These are phyloP conservation scores for Chaetomiaceae sp. DNA, from an alignment of 2,329 filamentous ascomycete species.

Conservation along the genomic window DNA sequence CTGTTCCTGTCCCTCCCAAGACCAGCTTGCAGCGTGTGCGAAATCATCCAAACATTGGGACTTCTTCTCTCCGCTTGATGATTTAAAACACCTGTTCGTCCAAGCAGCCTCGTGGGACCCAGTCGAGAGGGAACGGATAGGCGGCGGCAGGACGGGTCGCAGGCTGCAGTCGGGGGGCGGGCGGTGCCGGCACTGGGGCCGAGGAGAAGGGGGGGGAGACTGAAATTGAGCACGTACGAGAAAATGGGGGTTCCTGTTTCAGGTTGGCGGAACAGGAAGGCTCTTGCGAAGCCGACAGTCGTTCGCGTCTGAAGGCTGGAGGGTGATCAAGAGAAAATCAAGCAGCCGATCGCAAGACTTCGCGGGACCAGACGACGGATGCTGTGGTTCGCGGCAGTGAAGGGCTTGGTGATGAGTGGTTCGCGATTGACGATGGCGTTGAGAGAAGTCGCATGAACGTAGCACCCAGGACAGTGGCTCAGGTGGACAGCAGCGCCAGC, in stretches of 20 bases:
- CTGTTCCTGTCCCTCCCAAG: not conserved
- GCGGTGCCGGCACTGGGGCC: conserved; percentile 6
- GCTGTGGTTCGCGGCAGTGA: not conserved
- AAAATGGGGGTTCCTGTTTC: conserved; percentile 33
- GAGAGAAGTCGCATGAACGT: not conserved
- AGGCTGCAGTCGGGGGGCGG: conserved; percentile 6
- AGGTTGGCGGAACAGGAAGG: conserved; percentile 33
- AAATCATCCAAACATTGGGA: not conserved
- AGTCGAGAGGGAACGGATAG: not conserved
- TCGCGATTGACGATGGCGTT: not conserved
- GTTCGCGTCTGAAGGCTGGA: conserved; percentile 28
- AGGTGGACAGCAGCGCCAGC: not conserved
- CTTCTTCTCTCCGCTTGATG: not conserved
- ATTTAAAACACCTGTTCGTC: not conserved
- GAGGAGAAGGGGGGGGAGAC: conserved; percentile 9
- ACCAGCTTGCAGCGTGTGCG: not conserved
- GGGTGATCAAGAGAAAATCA: conserved; percentile 38
- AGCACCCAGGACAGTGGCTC: not conserved
- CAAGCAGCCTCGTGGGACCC: not conserved
- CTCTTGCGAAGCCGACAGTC: conserved; percentile 16
- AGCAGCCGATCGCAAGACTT: conserved; percentile 26
- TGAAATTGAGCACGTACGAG: conserved; percentile 20
- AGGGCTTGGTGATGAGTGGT: not conserved
- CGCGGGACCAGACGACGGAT: conserved; percentile 5
- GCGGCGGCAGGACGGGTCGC: conserved; percentile 5